These are phyloP conservation scores for Dioscorea cayenensis DNA, from an alignment of 116 monocot genomes.

Conservation along the genomic window DNA sequence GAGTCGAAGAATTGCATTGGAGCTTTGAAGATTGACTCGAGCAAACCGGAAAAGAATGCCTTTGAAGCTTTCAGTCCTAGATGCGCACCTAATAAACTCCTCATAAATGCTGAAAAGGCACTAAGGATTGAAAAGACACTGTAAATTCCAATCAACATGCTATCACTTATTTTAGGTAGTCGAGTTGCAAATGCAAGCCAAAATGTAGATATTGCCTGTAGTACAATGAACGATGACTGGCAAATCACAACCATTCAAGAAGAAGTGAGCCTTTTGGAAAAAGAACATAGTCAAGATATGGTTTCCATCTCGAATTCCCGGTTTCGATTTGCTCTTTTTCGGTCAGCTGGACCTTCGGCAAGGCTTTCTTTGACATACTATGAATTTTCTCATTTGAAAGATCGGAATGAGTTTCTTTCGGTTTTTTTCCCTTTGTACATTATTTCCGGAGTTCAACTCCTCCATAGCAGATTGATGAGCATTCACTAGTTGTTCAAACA, in stretches of 20 bases:
- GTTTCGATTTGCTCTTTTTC: too few relatives aligned
- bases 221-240: conserved; percentile 19
- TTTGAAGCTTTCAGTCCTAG: conserved; percentile 49
- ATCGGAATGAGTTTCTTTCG: too few relatives aligned
- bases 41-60: conserved; percentile 33
- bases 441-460: too few relatives aligned
- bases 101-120: conserved; percentile 23
- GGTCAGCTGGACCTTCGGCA: too few relatives aligned
- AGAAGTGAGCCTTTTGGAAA: conserved; percentile 23
- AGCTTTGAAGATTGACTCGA: conserved; percentile 47
- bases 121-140: conserved; percentile 21
- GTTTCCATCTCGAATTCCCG: conserved; percentile 37
- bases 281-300: conserved; percentile 30
- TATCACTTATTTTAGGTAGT: conserved; percentile 11
- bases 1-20: conserved; percentile 55
- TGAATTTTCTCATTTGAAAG: too few relatives aligned
- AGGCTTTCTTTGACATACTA: too few relatives aligned
- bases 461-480: conserved; percentile 22
- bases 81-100: conserved; percentile 25
- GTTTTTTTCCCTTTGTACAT: not conserved
- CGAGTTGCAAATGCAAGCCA: conserved; percentile 37
- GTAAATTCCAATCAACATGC: conserved; percentile 32
- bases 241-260: conserved; percentile 15
- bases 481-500: conserved; percentile 39
- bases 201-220: conserved; percentile 30